phyloP scores from a whole-genome alignment of 331 rosid genomes.

The Malus hybrid region DNA sequence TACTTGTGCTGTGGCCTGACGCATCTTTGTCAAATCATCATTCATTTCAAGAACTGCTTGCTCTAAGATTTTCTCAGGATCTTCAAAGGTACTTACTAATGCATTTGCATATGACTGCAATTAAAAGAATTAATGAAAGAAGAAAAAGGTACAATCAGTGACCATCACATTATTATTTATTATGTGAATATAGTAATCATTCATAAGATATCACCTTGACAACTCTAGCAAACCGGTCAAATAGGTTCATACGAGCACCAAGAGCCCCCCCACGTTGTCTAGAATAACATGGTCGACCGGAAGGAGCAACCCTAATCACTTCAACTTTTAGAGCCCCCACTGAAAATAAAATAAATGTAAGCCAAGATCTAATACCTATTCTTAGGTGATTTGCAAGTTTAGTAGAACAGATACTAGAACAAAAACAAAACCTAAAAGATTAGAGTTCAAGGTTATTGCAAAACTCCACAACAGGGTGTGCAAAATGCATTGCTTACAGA shows the following conservation, averaged over 20 bases:
- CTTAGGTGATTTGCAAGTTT: too few species aligned
- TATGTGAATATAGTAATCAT: neutral
- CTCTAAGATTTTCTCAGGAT: constrained; percentile 95
- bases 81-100: constrained; percentile 75
- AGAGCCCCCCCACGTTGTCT: constrained; percentile 39
- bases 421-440: neutral
- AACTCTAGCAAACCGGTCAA: constrained; percentile 49
- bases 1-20: constrained; percentile 98
- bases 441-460: neutral
- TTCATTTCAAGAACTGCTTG: constrained; percentile 97
- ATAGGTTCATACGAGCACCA: constrained; percentile 49
- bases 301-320: constrained; percentile 20
- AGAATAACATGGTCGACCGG: constrained; percentile 8
- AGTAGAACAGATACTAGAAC: neutral
- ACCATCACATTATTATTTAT: neutral
- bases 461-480: neutral
- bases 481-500: neutral
- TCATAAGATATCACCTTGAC: constrained; percentile 29
- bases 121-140: neutral
- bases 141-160: neutral
- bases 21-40: constrained; percentile 93
- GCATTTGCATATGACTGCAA: constrained; percentile 97
- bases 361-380: neutral
- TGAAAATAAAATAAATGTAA: constrained; percentile 1
- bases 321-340: constrained; percentile 22